Evolutionary conservation across 345 rosid genomes (phyloP).

Genomic region (Lepidium aucheri): DNA sequence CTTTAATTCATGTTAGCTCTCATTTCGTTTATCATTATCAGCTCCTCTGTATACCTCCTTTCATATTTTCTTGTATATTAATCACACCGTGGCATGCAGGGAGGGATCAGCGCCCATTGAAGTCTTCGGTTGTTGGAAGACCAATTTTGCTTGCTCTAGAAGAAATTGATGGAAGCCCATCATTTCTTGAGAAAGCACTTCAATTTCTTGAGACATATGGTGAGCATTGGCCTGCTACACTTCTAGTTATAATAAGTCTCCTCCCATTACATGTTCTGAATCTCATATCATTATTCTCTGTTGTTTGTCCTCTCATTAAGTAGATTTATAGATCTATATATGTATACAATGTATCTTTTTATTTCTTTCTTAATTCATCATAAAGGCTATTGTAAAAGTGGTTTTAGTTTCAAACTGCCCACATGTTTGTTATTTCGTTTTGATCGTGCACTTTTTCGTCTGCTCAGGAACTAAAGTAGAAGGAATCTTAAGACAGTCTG

Average conservation of each 20-base stretch:
- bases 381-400: background rate
- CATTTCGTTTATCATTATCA: background rate
- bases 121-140: slow-evolving; percentile 92
- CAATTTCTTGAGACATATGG: slow-evolving; percentile 87
- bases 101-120: slow-evolving; percentile 85
- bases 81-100: slow-evolving; percentile 34
- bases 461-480: slow-evolving; percentile 66
- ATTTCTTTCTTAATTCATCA: background rate
- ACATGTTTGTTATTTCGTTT: background rate
- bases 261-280: background rate
- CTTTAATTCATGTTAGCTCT: slow-evolving; percentile 71
- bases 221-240: slow-evolving; percentile 27
- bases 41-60: background rate
- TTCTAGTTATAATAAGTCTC: background rate
- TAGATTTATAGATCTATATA: background rate
- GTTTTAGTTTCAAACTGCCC: background rate
- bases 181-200: slow-evolving; percentile 98
- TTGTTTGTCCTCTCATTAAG: background rate
- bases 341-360: background rate
- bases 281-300: background rate
- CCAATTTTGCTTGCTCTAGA: slow-evolving; percentile 97
- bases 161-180: slow-evolving; percentile 97
- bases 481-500: slow-evolving; percentile 91
- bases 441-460: slow-evolving; percentile 23
- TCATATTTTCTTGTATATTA: background rate